Evolutionary conservation across 768 basidiomycete genomes (phyloP).

Genomic region (Phlegmacium glaucopus): DNA sequence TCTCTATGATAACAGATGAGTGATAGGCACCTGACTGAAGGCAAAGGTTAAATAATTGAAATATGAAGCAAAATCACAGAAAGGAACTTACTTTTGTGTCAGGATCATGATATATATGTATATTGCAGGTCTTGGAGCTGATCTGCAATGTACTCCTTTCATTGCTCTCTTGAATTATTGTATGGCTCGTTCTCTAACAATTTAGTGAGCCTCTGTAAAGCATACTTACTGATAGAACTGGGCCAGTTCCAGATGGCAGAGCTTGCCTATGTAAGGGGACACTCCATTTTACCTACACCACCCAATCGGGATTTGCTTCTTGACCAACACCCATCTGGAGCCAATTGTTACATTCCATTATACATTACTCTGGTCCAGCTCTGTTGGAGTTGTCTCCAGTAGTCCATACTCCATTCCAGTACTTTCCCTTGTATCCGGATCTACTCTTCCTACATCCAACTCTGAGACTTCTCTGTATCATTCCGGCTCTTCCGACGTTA

Average conservation of each 20-base stretch:
- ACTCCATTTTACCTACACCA: too few relatives aligned
- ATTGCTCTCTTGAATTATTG: neutral
- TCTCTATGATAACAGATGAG: neutral
- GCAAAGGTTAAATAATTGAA: neutral
- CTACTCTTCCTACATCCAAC: too few relatives aligned
- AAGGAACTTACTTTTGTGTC: neutral
- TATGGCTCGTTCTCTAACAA: neutral
- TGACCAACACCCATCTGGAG: too few relatives aligned
- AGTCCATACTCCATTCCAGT: too few relatives aligned
- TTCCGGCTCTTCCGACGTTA: too few relatives aligned
- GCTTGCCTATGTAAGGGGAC: too few relatives aligned
- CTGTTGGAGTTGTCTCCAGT: too few relatives aligned
- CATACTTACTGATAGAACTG: neutral
- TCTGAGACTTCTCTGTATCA: too few relatives aligned
- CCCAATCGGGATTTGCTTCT: too few relatives aligned
- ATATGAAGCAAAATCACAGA: neutral
- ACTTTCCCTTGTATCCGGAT: too few relatives aligned
- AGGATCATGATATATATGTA: neutral
- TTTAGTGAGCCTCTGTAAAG: neutral
- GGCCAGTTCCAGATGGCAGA: neutral
- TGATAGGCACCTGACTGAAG: neutral
- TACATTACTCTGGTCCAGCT: too few relatives aligned
- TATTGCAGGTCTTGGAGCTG: neutral
- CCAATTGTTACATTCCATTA: too few relatives aligned
- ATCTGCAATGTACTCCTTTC: neutral